Conservation (phyloP, 257 asterid species). For the Petunia secreta region DNA sequence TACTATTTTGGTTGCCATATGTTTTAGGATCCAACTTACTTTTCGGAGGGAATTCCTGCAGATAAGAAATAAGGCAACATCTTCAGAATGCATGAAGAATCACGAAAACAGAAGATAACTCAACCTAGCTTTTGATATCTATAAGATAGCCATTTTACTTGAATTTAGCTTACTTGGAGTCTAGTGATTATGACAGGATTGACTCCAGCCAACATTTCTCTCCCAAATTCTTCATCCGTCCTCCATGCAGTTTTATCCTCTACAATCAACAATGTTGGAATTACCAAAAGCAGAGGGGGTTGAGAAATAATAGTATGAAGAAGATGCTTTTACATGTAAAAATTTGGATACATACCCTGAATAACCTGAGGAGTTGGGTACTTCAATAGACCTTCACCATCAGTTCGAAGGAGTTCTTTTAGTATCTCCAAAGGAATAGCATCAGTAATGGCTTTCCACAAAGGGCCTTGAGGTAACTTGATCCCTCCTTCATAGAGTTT, state of each 20-base stretch:
- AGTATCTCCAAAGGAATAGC: conserved; percentile 60
- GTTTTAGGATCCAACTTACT: conserved; percentile 61
- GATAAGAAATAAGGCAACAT: neutral
- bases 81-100: neutral
- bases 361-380: conserved; percentile 70
- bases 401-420: conserved; percentile 63
- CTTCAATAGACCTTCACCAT: conserved; percentile 57
- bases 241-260: conserved; percentile 75
- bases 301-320: neutral
- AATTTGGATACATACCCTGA: conserved; percentile 43
- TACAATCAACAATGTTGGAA: conserved; percentile 30
- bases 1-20: conserved; percentile 66
- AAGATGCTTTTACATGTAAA: neutral
- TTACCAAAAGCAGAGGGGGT: neutral
- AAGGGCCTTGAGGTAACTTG: conserved; percentile 40
- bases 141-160: neutral
- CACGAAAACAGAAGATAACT: neutral
- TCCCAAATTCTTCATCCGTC: conserved; percentile 78
- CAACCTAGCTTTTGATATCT: neutral
- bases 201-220: conserved; percentile 80
- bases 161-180: conserved; percentile 52
- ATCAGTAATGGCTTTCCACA: conserved; percentile 46
- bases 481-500: conserved; percentile 61
- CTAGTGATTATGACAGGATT: conserved; percentile 64
- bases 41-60: conserved; percentile 74